phyloP scores from a whole-genome alignment of 2,329 filamentous ascomycete genomes.

The Claviceps sp. region DNA sequence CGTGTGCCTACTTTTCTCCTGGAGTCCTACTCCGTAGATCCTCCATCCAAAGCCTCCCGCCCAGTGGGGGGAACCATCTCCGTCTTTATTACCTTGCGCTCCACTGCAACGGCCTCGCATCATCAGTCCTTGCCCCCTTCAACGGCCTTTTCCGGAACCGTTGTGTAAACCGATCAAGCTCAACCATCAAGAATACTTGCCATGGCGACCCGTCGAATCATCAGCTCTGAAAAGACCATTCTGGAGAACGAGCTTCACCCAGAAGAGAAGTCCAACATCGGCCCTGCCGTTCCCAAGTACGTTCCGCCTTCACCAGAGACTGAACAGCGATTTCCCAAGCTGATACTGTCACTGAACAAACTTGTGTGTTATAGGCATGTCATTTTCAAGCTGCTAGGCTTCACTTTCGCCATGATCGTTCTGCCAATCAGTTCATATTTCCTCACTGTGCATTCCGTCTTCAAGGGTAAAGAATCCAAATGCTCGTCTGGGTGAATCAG shows the following conservation, averaged over 20 bases:
- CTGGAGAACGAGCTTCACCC: slow-evolving; percentile 45
- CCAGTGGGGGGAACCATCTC: not conserved
- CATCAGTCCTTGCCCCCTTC: not conserved
- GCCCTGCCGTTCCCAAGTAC: slow-evolving; percentile 73
- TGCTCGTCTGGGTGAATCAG: not conserved
- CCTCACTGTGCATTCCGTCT: slow-evolving; percentile 60
- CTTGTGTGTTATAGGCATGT: slow-evolving; percentile 45
- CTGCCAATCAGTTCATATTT: slow-evolving; percentile 86
- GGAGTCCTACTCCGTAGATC: not conserved
- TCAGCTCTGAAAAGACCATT: slow-evolving; percentile 51
- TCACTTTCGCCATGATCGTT: slow-evolving; percentile 83
- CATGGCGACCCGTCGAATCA: slow-evolving; percentile 60
- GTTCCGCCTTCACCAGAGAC: not conserved
- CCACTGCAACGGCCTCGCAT: not conserved
- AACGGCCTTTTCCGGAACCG: not conserved
- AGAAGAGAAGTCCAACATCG: slow-evolving; percentile 52
- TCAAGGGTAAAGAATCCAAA: slow-evolving; percentile 46
- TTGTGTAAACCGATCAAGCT: not conserved
- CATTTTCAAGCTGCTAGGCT: slow-evolving; percentile 78
- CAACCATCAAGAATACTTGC: slow-evolving; percentile 7
- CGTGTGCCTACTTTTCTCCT: not conserved
- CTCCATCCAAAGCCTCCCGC: not conserved
- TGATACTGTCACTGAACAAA: too few species aligned
- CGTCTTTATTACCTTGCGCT: not conserved
- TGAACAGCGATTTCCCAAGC: not conserved